phyloP scores from a whole-genome alignment of 202 grass and related monocot genomes.

The Eragrostis tef region DNA sequence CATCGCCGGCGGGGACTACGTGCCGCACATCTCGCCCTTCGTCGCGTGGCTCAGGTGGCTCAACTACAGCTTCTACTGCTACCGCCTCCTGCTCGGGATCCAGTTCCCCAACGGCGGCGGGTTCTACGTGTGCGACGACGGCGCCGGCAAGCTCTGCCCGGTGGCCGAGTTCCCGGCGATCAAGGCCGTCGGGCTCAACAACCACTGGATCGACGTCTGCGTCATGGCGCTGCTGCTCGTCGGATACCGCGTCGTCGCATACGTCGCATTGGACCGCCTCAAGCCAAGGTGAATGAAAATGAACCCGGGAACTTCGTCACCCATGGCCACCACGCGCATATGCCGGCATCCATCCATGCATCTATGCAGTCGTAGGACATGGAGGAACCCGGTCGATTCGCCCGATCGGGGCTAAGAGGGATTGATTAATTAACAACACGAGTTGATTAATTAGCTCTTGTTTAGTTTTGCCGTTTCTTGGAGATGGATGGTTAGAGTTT shows the following conservation, averaged over 20 bases:
- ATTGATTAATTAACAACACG: slow-evolving; percentile 15
- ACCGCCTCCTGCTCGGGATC: slow-evolving; percentile 79
- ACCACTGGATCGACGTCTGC: slow-evolving; percentile 86
- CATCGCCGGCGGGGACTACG: slow-evolving; percentile 98
- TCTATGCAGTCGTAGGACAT: background rate
- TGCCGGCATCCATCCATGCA: background rate
- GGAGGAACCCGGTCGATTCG: background rate
- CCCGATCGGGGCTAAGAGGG: slow-evolving; percentile 5
- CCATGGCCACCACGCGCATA: no score
- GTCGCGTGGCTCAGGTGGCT: slow-evolving; percentile 86
- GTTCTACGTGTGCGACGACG: slow-evolving; percentile 60
- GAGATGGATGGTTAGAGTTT: background rate
- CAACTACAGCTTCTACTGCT: slow-evolving; percentile 99
- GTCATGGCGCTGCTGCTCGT: slow-evolving; percentile 91
- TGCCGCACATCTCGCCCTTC: slow-evolving; percentile 90
- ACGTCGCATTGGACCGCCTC: slow-evolving; percentile 76
- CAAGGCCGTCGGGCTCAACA: slow-evolving; percentile 74
- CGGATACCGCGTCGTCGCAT: slow-evolving; percentile 88
- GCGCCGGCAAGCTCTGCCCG: slow-evolving; percentile 46
- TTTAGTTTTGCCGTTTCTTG: slow-evolving; percentile 18
- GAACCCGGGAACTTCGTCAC: no score
- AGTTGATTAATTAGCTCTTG: slow-evolving; percentile 1
- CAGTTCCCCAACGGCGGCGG: slow-evolving; percentile 62
- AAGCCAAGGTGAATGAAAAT: slow-evolving; percentile 57
- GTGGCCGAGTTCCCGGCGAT: slow-evolving; percentile 82